phyloP scores from a whole-genome alignment of 352 stramenopile species.

The Aphanomyces invadans region DNA sequence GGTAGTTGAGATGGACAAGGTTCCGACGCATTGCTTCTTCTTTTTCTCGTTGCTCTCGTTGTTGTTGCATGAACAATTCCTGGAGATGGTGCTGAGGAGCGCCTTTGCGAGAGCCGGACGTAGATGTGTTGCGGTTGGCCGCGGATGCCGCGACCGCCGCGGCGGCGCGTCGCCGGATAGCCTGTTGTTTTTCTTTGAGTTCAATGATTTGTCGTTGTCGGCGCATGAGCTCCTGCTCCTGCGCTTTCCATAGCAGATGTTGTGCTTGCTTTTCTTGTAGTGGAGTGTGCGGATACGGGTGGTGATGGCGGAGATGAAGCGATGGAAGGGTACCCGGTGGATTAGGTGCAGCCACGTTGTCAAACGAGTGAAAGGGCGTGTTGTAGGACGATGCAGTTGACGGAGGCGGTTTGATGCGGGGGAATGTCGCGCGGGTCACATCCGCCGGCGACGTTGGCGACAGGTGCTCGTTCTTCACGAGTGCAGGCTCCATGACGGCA shows the following conservation, averaged over 20 bases:
- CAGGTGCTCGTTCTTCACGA: neutral
- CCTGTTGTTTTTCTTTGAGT: slow-evolving; percentile 20
- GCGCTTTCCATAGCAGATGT: slow-evolving; percentile 6
- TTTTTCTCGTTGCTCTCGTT: neutral
- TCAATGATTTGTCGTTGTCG: slow-evolving; percentile 14
- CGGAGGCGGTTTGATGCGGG: neutral
- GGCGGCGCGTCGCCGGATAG: neutral
- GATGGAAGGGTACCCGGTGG: neutral
- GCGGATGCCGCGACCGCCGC: neutral
- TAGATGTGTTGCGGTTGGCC: neutral
- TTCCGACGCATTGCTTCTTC: slow-evolving; percentile 6
- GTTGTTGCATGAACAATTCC: slow-evolving; percentile 18
- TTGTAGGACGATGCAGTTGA: neutral
- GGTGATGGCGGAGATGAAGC: neutral
- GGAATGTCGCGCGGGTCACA: neutral
- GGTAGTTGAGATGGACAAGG: slow-evolving; percentile 18
- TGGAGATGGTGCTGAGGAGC: slow-evolving; percentile 12
- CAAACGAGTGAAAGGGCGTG: neutral
- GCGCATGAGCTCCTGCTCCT: slow-evolving; percentile 23
- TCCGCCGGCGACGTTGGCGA: slow-evolving; percentile 8
- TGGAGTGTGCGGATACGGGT: neutral
- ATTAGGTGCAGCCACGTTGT: neutral
- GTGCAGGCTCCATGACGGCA: neutral
- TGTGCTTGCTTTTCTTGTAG: slow-evolving; percentile 7
- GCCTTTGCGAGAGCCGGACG: neutral